These are phyloP conservation scores for Debaryomycetaceae sp. DNA, from an alignment of 1,139 yeast genomes.

Conservation along the genomic window DNA sequence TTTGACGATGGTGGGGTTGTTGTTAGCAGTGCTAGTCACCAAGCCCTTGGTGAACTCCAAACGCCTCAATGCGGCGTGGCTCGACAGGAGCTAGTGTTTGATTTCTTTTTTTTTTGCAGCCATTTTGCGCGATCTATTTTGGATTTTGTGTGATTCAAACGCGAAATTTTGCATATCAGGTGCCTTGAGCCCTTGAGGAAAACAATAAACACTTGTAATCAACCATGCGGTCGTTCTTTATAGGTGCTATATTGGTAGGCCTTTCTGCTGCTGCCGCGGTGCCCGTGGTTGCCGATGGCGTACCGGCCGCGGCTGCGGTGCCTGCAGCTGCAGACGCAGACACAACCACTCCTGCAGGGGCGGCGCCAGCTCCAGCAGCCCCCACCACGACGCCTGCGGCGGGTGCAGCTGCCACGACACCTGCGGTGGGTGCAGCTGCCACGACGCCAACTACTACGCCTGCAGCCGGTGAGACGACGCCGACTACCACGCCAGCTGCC, in stretches of 20 bases:
- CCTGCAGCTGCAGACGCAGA: conserved; percentile 11
- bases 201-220: too few relatives aligned
- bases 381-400: conserved; percentile 10
- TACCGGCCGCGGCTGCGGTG: conserved; percentile 11
- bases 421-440: conserved; percentile 9
- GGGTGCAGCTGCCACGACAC: conserved; percentile 9
- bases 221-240: too few relatives aligned
- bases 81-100: conserved; percentile 14
- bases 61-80: conserved; percentile 36
- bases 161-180: background rate
- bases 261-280: conserved; percentile 1
- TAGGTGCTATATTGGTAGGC: background rate
- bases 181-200: conserved; percentile 1
- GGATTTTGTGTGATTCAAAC: background rate
- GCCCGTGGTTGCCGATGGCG: background rate
- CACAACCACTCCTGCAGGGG: conserved; percentile 11
- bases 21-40: conserved; percentile 39
- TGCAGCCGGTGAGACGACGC: conserved; percentile 7
- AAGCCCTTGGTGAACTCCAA: conserved; percentile 58
- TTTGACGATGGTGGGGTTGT: conserved; percentile 52
- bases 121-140: conserved; percentile 2
- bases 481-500: conserved; percentile 9
- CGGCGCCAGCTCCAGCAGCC: conserved; percentile 11
- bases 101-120: background rate
- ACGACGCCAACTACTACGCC: conserved; percentile 9